Percentiles rank a stretch among this genome's conserved stretches.
phyloP scores from a whole-genome alignment of 2,329 filamentous ascomycete genomes.

The Colletotrichum simmondsii region DNA sequence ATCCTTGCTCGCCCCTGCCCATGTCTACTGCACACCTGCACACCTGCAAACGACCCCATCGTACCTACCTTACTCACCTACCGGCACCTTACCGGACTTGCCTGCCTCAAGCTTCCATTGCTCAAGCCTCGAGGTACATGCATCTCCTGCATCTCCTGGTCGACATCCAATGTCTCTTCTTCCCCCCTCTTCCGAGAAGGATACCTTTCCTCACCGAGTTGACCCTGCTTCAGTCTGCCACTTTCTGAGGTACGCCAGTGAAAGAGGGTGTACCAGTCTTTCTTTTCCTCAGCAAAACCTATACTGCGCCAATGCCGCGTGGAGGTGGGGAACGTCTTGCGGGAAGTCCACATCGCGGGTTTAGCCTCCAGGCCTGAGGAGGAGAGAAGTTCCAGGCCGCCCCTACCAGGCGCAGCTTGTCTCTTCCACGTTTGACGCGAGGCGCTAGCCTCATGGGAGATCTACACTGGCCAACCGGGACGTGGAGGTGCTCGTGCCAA shows the following conservation, averaged over 20 bases:
- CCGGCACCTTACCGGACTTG: not conserved
- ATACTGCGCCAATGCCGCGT: conserved; percentile 21
- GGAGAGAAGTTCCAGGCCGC: conserved; percentile 16
- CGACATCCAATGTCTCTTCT: not conserved
- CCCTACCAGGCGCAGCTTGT: not conserved
- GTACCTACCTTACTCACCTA: no score
- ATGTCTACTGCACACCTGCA: not conserved
- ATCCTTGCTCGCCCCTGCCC: not conserved
- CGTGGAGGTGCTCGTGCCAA: not conserved
- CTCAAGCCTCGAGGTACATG: not conserved
- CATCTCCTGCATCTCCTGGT: not conserved
- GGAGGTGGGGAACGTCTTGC: conserved; percentile 19
- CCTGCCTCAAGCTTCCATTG: not conserved
- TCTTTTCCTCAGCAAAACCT: conserved; percentile 4
- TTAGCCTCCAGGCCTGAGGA: not conserved
- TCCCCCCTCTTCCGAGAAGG: not conserved
- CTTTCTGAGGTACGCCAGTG: conserved; percentile 12
- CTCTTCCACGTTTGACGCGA: conserved; percentile 10
- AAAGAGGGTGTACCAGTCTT: conserved; percentile 26
- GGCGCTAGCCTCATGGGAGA: not conserved
- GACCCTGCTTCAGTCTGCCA: conserved; percentile 14
- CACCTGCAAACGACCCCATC: no score
- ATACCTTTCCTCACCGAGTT: not conserved
- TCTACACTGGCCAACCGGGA: not conserved
- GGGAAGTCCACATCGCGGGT: conserved; percentile 6